Evolutionary conservation across 176 grass and related monocot species (phyloP), one percentile per base, ranked within the genome.

Genomic region (Alopecurus myosuroides): DNA sequence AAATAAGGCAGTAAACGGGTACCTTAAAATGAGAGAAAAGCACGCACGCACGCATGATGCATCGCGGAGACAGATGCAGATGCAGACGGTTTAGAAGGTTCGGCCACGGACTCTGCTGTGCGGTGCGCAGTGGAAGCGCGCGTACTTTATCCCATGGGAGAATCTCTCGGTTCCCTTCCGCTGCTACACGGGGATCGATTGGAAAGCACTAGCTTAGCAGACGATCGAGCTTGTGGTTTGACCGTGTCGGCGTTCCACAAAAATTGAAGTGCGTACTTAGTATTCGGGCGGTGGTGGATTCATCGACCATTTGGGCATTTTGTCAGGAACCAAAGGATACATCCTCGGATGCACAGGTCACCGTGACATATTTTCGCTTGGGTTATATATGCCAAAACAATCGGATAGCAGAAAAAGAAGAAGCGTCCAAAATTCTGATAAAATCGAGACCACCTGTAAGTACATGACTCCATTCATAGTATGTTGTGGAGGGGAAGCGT

Each of bases 71-170:
- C 48, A 44, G 41, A 39, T 0, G 41, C 22, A 9, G 70, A 74
- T 71, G 4, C 25, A 73, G 36, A 26, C 70, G 63, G 33, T 81
- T 81, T 69, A 70, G 79, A 81, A 55, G 79, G 45, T 82, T 70
- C 65, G n/a, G 1, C 57, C 26, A 29, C 1, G 34, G 37, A 25
- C 55, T 5, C 8, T 22, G 39, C 39, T 19, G 57, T 63, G n/a
- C n/a, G n/a, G n/a, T n/a, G n/a, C n/a, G 34, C 56, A 62, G 26
- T 46, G 39, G 25, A 48, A 15, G 77, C 77, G 39, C 49, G 41
- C 41, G 41, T 48, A n/a, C 5, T n/a, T 72, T 65, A 49, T 80
- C 58, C 58, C 77, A 15, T 33, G 77, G 74, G 55, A 55, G 78
- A 80, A 80, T 80, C 58, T 80, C 30, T 35, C 44, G n/a, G 28